Percentiles rank a stretch among this genome's conserved stretches.
phyloP scores from a whole-genome alignment of 2,329 filamentous ascomycete genomes.

The Macrophomina phaseolina region DNA sequence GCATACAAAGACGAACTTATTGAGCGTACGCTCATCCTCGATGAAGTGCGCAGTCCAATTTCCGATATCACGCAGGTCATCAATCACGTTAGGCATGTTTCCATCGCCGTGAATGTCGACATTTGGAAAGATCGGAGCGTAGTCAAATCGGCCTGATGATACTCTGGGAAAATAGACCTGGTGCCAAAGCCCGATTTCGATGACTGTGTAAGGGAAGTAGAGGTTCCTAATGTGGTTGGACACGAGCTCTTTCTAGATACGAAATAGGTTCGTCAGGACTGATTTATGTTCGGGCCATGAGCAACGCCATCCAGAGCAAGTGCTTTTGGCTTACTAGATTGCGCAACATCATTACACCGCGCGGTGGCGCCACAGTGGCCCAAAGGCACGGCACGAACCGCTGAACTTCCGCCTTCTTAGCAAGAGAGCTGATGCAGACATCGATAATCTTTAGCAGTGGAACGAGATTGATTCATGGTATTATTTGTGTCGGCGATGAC shows the following conservation, averaged over 20 bases:
- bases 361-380: constrained; percentile 48
- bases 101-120: constrained; percentile 38
- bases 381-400: constrained; percentile 41
- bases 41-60: constrained; percentile 59
- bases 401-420: constrained; percentile 38
- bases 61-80: constrained; percentile 61
- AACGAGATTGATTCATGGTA: not conserved
- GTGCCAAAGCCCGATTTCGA: constrained; percentile 67
- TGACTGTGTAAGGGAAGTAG: constrained; percentile 60
- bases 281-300: not conserved
- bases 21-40: constrained; percentile 59
- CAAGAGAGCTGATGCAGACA: constrained; percentile 21
- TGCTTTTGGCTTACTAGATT: constrained; percentile 41
- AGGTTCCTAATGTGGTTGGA: constrained; percentile 51
- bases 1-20: constrained; percentile 58
- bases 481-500: constrained; percentile 11
- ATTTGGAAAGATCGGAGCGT: not conserved
- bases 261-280: not conserved
- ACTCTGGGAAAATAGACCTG: constrained; percentile 55
- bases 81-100: constrained; percentile 50
- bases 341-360: constrained; percentile 51
- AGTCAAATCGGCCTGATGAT: constrained; percentile 53
- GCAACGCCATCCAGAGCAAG: not conserved
- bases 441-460: not conserved
- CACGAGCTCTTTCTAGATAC: not conserved